phyloP scores from a whole-genome alignment of 306 rosid species.

The Arachis hypogaea region DNA sequence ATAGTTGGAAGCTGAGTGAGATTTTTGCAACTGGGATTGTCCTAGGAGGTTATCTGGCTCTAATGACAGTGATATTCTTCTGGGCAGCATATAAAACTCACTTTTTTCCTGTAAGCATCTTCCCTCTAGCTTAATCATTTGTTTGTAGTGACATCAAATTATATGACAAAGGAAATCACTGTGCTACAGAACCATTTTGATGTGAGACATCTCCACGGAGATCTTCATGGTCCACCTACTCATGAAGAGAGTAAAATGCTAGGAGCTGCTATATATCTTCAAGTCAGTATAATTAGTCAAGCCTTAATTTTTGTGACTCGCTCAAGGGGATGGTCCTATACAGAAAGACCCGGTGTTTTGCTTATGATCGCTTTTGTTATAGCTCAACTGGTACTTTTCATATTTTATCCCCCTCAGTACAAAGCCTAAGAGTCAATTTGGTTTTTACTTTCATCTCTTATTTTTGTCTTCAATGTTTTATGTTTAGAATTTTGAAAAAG shows the following conservation, averaged over 20 bases:
- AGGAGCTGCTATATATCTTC: conserved; percentile 73
- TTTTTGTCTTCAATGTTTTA: too few relatives aligned
- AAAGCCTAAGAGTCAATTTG: conserved; percentile 6
- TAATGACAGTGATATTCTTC: conserved; percentile 71
- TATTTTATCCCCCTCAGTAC: background rate
- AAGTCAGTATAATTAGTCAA: conserved; percentile 76
- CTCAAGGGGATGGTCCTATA: conserved; percentile 71
- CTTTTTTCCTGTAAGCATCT: conserved; percentile 57
- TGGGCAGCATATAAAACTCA: conserved; percentile 44
- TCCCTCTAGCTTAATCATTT: conserved; percentile 4
- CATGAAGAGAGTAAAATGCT: conserved; percentile 34
- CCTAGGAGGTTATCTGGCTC: conserved; percentile 66
- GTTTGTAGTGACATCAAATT: background rate
- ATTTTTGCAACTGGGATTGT: conserved; percentile 73
- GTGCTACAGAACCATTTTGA: conserved; percentile 49
- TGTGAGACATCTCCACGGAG: conserved; percentile 41
- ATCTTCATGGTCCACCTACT: background rate
- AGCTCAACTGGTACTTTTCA: conserved; percentile 64
- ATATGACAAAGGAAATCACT: background rate
- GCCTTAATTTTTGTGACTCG: conserved; percentile 79
- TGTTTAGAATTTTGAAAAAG: too few relatives aligned
- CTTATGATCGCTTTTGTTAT: conserved; percentile 60
- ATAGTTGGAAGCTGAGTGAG: conserved; percentile 80
- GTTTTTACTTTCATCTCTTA: too few relatives aligned
- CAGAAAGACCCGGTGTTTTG: conserved; percentile 70